Evolutionary conservation across 2,329 filamentous ascomycete genomes (phyloP).

Genomic region (Albophoma yamanashiensis): DNA sequence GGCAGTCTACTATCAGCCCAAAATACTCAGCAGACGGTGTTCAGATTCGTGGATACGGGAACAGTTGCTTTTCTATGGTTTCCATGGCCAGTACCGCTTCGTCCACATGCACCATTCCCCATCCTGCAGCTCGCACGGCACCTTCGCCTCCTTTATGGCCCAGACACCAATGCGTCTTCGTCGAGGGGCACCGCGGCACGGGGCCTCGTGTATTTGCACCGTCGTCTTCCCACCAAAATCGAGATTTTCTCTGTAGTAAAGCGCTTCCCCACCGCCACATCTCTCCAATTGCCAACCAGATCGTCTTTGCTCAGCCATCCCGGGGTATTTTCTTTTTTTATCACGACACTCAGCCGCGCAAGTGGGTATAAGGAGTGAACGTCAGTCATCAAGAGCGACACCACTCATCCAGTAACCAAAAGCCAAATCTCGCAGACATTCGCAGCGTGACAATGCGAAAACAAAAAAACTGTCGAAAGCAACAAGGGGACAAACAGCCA

Average conservation of each 20-base stretch:
- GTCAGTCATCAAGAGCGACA: constrained; percentile 22
- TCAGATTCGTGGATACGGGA: background rate
- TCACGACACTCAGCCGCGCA: constrained; percentile 18
- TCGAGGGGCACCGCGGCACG: background rate
- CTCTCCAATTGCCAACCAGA: constrained; percentile 6
- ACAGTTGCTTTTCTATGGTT: background rate
- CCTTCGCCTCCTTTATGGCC: background rate
- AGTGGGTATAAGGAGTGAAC: constrained; percentile 24
- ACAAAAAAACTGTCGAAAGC: constrained; percentile 5
- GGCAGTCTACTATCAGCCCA: background rate
- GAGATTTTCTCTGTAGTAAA: background rate
- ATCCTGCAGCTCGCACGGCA: background rate
- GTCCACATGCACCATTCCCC: background rate
- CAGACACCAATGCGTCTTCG: background rate
- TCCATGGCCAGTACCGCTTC: background rate
- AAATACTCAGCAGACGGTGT: background rate
- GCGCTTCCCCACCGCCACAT: background rate
- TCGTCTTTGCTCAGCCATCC: constrained; percentile 13
- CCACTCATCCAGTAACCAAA: constrained; percentile 9
- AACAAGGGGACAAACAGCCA: constrained; percentile 12
- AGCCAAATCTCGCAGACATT: constrained; percentile 5
- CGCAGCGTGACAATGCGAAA: constrained; percentile 3
- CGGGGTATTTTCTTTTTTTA: constrained; percentile 22
- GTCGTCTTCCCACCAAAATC: background rate
- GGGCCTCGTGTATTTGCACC: background rate